Base-by-base conservation (phyloP, 23 red algal species). In the Agarophyton chilense region DNA sequence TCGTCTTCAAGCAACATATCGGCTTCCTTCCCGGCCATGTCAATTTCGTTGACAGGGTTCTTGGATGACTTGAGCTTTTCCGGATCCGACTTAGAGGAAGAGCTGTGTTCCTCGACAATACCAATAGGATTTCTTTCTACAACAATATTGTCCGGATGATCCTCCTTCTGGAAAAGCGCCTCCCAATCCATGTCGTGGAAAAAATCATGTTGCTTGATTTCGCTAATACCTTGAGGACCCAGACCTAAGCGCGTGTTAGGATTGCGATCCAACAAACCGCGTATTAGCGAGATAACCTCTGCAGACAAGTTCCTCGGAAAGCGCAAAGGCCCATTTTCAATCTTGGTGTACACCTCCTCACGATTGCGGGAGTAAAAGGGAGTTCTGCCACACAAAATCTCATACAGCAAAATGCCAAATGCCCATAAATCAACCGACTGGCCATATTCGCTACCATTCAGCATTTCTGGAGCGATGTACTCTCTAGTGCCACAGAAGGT, bases 401-500 rank as follows among this genome's bases (percentile, higher is more conserved):
- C 89, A 61, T 96, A 96, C 75, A 92, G 17, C 46, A 96, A 71
- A 80, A 97, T 92, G 11, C 95, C 95, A 80, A 97, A 90, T n/a
- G 95, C 88, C 95, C 95, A 97, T 18, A 88, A 53, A 81, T 97
- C 95, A 51, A 97, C 91, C 29, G 82, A 93, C 50, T 90, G 85
- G n/a, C 95, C 95, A 57, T 97, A 97, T 9, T 88, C 82, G 52
- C 61, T 71, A 24, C 83, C 91, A 38, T 62, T 83, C 7, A 97
- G 84, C 95, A 92, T 92, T 73, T 97, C 95, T 21, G 95, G 95
- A 35, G 90, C 90, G 19, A 94, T 78, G 58, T 93, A 93, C 46
- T 90, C 91, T 10, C 91, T 73, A 29, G 95, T 97, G 24, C 95
- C 95, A 82, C 96, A 98, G 70, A 98, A 95, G 0, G 96, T 94